Base-by-base conservation (phyloP, 2,329 filamentous ascomycete species). In the Nannizzia gypsea region DNA sequence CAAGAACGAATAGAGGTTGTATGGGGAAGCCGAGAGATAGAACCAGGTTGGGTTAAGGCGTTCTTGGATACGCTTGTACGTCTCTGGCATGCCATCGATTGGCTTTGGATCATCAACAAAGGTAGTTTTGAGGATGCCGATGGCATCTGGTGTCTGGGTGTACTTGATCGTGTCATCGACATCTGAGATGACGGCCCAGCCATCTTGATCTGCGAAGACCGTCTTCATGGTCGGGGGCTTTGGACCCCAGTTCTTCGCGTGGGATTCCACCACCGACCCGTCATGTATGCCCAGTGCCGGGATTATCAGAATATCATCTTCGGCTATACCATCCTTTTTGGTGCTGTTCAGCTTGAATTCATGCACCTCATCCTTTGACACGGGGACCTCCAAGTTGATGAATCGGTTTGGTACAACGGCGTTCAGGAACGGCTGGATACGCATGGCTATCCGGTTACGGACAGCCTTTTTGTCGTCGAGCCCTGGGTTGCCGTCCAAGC, bases 131-230 rank as follows among this genome's bases (percentile, higher is more conserved):
- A 97, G 77, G 67, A 96, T 92, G 2, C 90, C 89, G 6, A 87
- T 80, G 0, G 90, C 85, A 56, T 89, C 86, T 48, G 85, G 83
- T 0, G 92, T 96, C 71, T 88, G 80, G 0, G 92, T 96, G 65
- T 91, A 77, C 74, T 97, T 96, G 77, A 97, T 95, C 0, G 91
- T 96, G 73, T 97, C 92, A 69, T 97, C 93, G 65, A 97, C 83
- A 67, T 97, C 92, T 42, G 88, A 92, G 64, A 96, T 85, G 11
- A 97, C 76, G 11, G 83, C 83, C 90, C 90, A 96, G 6, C 92
- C 91, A 55, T 87, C 83, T 0, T 86, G 82, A 17, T 83, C 84
- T 0, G 88, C 88, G 67, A 88, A 90, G 17, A 84, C 81, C 0
- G 89, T 95, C 62, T 82, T 81, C 79, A 88, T 85, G 44, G 83